Conservation (phyloP, 2,329 filamentous ascomycete genomes). For the Penicillium sp. region DNA sequence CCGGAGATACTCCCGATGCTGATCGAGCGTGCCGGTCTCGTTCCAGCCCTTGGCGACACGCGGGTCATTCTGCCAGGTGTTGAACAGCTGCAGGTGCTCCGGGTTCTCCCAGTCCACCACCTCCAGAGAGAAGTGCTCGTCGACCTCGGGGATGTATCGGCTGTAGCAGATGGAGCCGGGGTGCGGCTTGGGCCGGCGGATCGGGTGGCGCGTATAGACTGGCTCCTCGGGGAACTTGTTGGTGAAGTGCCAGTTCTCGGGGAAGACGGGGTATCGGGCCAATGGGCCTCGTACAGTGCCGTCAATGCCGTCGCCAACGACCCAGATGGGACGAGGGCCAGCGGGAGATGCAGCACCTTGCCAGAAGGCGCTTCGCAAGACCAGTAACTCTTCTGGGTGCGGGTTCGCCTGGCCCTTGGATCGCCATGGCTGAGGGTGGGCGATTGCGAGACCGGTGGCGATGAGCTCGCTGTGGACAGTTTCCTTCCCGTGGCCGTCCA, state of each 20-base stretch:
- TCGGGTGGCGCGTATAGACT: constrained; percentile 65
- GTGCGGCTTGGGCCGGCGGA: constrained; percentile 67
- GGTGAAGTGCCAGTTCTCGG: constrained; percentile 44
- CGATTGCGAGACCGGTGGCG: constrained; percentile 29
- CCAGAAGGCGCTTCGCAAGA: constrained; percentile 62
- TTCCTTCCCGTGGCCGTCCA: constrained; percentile 36
- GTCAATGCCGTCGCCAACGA: constrained; percentile 45
- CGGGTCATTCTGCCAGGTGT: constrained; percentile 80
- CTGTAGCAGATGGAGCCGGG: constrained; percentile 72
- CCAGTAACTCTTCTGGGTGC: constrained; percentile 40
- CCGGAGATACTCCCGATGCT: constrained; percentile 69
- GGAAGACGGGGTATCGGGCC: constrained; percentile 30
- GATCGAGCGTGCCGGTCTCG: constrained; percentile 69
- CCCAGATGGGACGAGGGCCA: constrained; percentile 63
- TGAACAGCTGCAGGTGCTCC: constrained; percentile 67
- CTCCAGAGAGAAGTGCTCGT: constrained; percentile 75
- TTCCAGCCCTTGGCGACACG: constrained; percentile 79
- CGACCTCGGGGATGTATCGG: constrained; percentile 71
- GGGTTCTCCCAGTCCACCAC: constrained; percentile 64
- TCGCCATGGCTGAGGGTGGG: constrained; percentile 21
- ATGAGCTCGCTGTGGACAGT: constrained; percentile 43
- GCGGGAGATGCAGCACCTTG: constrained; percentile 67
- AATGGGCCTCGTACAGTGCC: constrained; percentile 24
- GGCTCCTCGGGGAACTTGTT: constrained; percentile 49
- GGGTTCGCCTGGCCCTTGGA: constrained; percentile 22